These are phyloP conservation scores for Actinidia polygama DNA, from an alignment of 179 eudicot species.

Conservation along the genomic window DNA sequence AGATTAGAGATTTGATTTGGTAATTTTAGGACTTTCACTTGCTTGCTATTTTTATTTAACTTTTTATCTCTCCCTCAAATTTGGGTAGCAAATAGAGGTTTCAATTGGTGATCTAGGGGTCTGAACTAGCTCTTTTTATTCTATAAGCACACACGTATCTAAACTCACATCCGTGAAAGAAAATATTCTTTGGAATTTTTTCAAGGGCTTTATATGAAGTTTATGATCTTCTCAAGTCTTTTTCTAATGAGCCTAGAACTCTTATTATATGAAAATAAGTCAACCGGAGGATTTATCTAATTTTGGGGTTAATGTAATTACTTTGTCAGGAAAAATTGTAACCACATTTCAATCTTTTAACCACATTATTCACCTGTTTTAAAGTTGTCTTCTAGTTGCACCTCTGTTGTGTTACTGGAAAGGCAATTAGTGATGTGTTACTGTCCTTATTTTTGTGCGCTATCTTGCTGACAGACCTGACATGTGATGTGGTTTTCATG, in stretches of 20 bases:
- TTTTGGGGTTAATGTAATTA: background rate
- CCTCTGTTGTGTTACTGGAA: background rate
- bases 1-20: too few species aligned
- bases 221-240: background rate
- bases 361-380: background rate
- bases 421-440: background rate
- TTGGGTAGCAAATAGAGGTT: too few species aligned
- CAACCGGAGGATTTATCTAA: background rate
- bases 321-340: background rate
- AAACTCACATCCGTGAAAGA: too few species aligned
- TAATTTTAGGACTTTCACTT: too few species aligned
- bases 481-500: conserved; percentile 13
- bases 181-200: background rate
- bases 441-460: background rate
- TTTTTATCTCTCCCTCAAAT: too few species aligned
- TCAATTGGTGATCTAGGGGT: too few species aligned
- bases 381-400: background rate
- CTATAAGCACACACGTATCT: too few species aligned
- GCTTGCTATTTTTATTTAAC: too few species aligned
- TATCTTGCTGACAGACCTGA: background rate
- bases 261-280: background rate
- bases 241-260: too few species aligned
- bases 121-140: too few species aligned
- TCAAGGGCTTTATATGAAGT: background rate
- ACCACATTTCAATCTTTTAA: background rate